Conservation (phyloP, 2,329 filamentous ascomycete species). For the Conoideocrella luteorostrata region DNA sequence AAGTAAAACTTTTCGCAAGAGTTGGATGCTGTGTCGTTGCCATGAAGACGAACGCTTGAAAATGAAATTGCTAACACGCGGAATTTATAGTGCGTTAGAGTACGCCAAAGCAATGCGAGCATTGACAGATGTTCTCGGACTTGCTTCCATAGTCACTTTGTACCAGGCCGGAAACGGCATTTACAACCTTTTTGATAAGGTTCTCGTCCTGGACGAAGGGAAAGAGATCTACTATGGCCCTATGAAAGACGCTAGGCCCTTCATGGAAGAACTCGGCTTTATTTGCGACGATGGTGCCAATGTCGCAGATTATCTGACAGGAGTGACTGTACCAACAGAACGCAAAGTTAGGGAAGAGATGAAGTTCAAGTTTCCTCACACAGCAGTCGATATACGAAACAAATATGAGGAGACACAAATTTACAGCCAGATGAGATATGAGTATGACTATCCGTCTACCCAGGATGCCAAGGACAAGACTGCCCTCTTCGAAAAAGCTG, state of each 20-base stretch:
- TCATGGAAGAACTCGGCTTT: constrained; percentile 61
- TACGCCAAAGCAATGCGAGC: constrained; percentile 55
- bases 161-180: constrained; percentile 68
- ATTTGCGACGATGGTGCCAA: constrained; percentile 56
- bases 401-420: constrained; percentile 48
- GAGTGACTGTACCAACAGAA: constrained; percentile 61
- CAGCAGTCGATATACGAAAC: constrained; percentile 33
- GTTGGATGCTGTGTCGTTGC: too few species aligned
- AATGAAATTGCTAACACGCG: neutral
- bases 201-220: constrained; percentile 60
- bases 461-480: constrained; percentile 42
- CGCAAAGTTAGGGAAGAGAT: constrained; percentile 47
- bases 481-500: constrained; percentile 45
- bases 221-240: constrained; percentile 61
- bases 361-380: constrained; percentile 39
- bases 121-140: constrained; percentile 55
- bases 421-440: constrained; percentile 41
- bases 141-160: constrained; percentile 56
- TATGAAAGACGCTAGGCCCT: constrained; percentile 49
- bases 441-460: constrained; percentile 51
- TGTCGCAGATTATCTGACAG: constrained; percentile 59
- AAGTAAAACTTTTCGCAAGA: constrained; percentile 14
- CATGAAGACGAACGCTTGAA: too few species aligned
- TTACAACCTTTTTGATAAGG: constrained; percentile 64
- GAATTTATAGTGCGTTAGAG: constrained; percentile 42